Conservation (phyloP, 306 rosid genomes). For the Mimosa pudica region DNA sequence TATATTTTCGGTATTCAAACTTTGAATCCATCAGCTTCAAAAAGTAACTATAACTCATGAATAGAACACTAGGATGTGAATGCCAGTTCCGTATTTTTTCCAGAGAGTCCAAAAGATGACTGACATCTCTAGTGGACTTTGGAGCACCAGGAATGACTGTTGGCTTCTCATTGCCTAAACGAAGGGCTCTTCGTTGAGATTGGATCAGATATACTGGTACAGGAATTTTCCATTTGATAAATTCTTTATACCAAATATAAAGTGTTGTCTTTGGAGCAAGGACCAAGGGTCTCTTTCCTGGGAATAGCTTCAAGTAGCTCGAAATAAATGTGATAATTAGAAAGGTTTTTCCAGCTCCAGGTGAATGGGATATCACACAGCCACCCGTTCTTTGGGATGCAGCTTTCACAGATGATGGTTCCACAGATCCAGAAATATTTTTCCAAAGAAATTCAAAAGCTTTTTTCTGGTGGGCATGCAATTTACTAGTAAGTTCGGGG, state of each 20-base stretch:
- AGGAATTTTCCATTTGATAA: slow-evolving; percentile 95
- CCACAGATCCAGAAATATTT: slow-evolving; percentile 77
- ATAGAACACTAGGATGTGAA: slow-evolving; percentile 86
- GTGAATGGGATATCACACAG: slow-evolving; percentile 93
- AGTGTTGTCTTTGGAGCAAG: slow-evolving; percentile 98
- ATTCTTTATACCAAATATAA: slow-evolving; percentile 96
- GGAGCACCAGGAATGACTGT: slow-evolving; percentile 64
- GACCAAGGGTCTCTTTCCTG: slow-evolving; percentile 82
- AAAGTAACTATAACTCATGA: slow-evolving; percentile 94
- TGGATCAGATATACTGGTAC: slow-evolving; percentile 87
- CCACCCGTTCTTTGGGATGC: slow-evolving; percentile 67
- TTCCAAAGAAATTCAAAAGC: slow-evolving; percentile 92
- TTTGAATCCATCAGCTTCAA: slow-evolving; percentile 79
- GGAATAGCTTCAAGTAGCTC: slow-evolving; percentile 87
- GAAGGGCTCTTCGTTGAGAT: slow-evolving; percentile 71
- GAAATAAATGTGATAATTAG: slow-evolving; percentile 86
- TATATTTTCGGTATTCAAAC: slow-evolving; percentile 70
- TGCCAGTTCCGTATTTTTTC: slow-evolving; percentile 96
- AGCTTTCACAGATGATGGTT: slow-evolving; percentile 56
- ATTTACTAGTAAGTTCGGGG: slow-evolving; percentile 43
- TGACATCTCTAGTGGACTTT: slow-evolving; percentile 83
- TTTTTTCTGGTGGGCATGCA: slow-evolving; percentile 79
- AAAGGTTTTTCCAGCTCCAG: slow-evolving; percentile 97
- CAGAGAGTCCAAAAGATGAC: slow-evolving; percentile 86
- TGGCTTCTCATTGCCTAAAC: slow-evolving; percentile 59